Conservation (phyloP, 179 eudicot genomes). For the Beta lomatogona region DNA sequence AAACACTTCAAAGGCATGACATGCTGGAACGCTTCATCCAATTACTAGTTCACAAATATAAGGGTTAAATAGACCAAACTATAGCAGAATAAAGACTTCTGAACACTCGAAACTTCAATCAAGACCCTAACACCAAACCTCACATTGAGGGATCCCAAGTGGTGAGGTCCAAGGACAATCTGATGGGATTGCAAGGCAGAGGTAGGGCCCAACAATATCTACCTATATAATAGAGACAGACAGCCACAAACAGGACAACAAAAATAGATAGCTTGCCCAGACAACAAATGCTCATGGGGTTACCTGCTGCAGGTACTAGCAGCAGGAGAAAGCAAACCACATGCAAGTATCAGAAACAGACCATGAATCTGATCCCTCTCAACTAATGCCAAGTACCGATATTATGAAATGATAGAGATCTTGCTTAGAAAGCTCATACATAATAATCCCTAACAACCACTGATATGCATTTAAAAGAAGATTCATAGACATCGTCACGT, state of each 20-base stretch:
- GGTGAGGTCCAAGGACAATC: conserved; percentile 10
- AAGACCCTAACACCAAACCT: conserved; percentile 7
- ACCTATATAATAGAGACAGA: not conserved
- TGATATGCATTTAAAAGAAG: conserved; percentile 2
- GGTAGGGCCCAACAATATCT: conserved; percentile 6
- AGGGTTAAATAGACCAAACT: not conserved
- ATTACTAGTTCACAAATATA: not conserved
- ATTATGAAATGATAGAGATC: conserved; percentile 3
- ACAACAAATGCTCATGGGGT: conserved; percentile 21
- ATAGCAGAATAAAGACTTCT: not conserved
- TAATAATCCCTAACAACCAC: conserved; percentile 12
- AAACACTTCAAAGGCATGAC: not conserved
- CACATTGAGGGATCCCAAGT: conserved; percentile 7
- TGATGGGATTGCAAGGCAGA: conserved; percentile 14
- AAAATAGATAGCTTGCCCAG: conserved; percentile 4
- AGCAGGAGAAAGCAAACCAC: conserved; percentile 29
- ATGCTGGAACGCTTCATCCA: not conserved
- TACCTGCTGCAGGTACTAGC: not conserved
- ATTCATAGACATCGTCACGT: not conserved
- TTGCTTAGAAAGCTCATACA: not conserved
- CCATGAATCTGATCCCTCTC: not conserved
- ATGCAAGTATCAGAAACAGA: conserved; percentile 4
- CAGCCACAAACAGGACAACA: conserved; percentile 30
- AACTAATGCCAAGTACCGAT: not conserved
- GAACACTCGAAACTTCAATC: not conserved